Evolutionary conservation across 129 eudicot species (phyloP), one percentile per base, ranked within the genome.

Genomic region (Logfia minima): DNA sequence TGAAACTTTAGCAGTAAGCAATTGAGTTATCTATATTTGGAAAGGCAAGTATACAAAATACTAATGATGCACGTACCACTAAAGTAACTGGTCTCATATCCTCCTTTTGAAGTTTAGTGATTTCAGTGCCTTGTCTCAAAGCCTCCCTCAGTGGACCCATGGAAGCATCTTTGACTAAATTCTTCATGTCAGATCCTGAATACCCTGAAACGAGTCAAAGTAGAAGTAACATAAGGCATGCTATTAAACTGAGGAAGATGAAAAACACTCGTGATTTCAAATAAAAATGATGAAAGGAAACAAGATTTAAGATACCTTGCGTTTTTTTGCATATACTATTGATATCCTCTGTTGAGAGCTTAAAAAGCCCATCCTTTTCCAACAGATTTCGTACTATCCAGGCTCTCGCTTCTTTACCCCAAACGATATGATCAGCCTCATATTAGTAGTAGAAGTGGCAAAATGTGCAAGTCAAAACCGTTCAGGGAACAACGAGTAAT

Each of bases 131-230:
- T 80, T 87, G 85, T 82, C 72, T 83, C 64, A 90, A 80, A 75
- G 96, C 98, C 75, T 89, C 97, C 76, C 99, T 89, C n/a, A 89
- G 86, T 24, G 99, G 99, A 68, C 99, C 99, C 99, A 91, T 95
- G 31, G 99, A 91, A 68, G 99, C 92, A 86, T 95, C 99, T 83
- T 95, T 95, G 76, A 95, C 99, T 76, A 95, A 82, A 83, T 95
- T 95, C 81, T 95, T 95, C 99, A 91, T 95, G 80, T 95, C 99
- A 37, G 99, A 95, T 77, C 99, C 97, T 5, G 97, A 91, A 84
- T 95, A 95, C 2, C 99, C 99, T 95, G 79, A 80, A 65, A 39
- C 8, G 71, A 18, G n/a, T 58, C 58, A 73, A 80, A 53, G 45
- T 13, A 65, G 9, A 66, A 70, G n/a, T 63, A 55, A 64, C 2